Evolutionary conservation across 192 early-diverging fungal species (phyloP).

Genomic region (Podila minutissima): DNA sequence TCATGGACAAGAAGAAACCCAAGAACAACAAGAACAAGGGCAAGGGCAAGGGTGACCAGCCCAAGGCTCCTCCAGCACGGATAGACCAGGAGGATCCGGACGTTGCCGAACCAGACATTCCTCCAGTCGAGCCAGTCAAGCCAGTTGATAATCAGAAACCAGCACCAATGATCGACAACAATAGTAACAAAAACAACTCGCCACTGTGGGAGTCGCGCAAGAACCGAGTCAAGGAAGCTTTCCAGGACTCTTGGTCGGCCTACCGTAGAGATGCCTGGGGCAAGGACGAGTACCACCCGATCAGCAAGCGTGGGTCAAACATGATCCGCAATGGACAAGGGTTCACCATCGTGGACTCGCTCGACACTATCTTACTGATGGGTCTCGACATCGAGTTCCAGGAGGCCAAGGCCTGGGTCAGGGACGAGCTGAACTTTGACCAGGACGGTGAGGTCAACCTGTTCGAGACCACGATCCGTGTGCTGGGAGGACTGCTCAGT

Average conservation of each 20-base stretch:
- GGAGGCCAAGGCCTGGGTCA: slow-evolving; percentile 73
- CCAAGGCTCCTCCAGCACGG: background rate
- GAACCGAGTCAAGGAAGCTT: slow-evolving; percentile 70
- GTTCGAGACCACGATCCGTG: slow-evolving; percentile 82
- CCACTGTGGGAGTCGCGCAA: slow-evolving; percentile 64
- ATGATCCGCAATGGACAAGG: slow-evolving; percentile 73
- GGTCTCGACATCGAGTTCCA: slow-evolving; percentile 78
- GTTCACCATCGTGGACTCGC: slow-evolving; percentile 84
- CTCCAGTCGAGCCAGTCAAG: background rate
- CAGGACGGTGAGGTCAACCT: slow-evolving; percentile 71
- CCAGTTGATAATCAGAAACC: background rate
- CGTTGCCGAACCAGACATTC: background rate
- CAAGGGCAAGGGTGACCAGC: background rate
- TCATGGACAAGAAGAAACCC: slow-evolving; percentile 5
- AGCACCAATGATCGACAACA: background rate
- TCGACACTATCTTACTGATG: slow-evolving; percentile 89
- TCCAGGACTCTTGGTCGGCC: slow-evolving; percentile 80
- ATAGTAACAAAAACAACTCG: background rate
- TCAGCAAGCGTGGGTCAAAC: slow-evolving; percentile 73
- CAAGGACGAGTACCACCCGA: slow-evolving; percentile 84
- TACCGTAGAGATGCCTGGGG: slow-evolving; percentile 84
- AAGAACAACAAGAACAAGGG: slow-evolving; percentile 5
- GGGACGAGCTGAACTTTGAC: slow-evolving; percentile 69
- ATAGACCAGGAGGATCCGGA: background rate
- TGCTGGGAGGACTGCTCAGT: slow-evolving; percentile 79